Base-by-base conservation (phyloP, 306 rosid genomes). In the Quercus robur region DNA sequence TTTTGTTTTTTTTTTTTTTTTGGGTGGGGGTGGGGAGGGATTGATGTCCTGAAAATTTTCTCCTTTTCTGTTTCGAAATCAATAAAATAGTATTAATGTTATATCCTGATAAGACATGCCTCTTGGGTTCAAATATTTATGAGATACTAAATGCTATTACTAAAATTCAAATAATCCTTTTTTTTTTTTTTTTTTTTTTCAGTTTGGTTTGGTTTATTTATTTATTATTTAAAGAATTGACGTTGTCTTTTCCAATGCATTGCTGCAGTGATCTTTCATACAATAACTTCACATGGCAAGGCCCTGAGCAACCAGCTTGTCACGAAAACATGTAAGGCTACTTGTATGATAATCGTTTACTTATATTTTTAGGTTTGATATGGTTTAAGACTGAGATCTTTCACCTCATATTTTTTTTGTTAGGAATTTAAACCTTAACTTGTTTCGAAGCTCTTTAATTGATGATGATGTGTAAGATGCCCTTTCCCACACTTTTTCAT, bases 371-470 rank as follows among this genome's bases (percentile, higher is more conserved):
- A 2, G 14, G 54, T 44, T 77, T 41, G 46, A 33, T 67, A 5
- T 56, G 19, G 63, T 75, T 28, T 52, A 38, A 25, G 62, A 74
- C 72, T 78, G 79, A 81, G 70, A 31, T 18, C 69, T 81, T 69
- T 80, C 38, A 46, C 55, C 33, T 86, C 64, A 21, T 70, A 70
- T 80, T 69, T 56, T 70, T 70, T 25, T 19, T 71, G 30, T 70
- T 77, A 94, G 99, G 91, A 94, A 94, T 80, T 82, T 94, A 78
- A 87, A 94, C 76, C 74, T 91, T 71, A 94, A 94, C 83, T 80
- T 94, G 91, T 93, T 88, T 49, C 86, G 82, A 82, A 91, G 95
- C 89, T 91, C 90, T 66, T 86, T 63, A 23, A 74, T 74, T 14
- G 75, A 61, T 63, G 83, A 79, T 74, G 81, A 78, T 77, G 76